Evolutionary conservation across 2,329 filamentous ascomycete genomes (phyloP), one percentile per base, ranked within the genome.

Genomic region (Alternaria panax): DNA sequence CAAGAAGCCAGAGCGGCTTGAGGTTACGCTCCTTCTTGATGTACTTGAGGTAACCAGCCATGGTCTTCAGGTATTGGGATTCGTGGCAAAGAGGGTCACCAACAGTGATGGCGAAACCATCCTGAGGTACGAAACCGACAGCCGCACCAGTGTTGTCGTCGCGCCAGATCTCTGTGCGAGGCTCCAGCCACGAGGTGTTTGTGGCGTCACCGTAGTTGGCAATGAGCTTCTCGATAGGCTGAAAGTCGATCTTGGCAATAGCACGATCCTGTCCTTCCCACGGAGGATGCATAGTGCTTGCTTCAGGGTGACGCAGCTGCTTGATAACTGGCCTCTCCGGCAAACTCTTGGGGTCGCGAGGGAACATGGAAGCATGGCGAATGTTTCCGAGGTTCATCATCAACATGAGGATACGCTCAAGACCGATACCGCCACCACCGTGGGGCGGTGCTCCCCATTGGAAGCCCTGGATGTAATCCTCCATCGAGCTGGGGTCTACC

Each of bases 131-230:
- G 73, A 92, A 97, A 11, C 92, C 91, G 32, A 97, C 85, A 5
- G 93, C 93, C 0, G 93, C 93, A 48, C 93, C 93, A 2, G 91
- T 94, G 32, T 81, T 77, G 22, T 86, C 80, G 73, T 97, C 92
- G 28, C 93, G 89, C 92, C 92, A 97, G 58, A 96, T 88, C 72
- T 92, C 85, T 76, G 93, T 97, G 7, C 92, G 88, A 7, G 93
- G 91, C 75, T 97, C 93, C 7, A 95, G 86, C 92, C 93, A 97
- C 0, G 92, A 95, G 0, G 93, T 97, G 73, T 96, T 96, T 48
- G 92, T 93, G 2, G 93, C 92, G 78, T 97, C 93, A 63, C 93
- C 93, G 69, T 97, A 97, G 78, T 97, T 97, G 73, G 92, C 92
- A 76, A 97, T 93, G 41, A 97, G 88, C 74, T 96, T 90, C 75